phyloP scores from a whole-genome alignment of 495 filamentous ascomycete species.

The Antarctomyces pellizariae region DNA sequence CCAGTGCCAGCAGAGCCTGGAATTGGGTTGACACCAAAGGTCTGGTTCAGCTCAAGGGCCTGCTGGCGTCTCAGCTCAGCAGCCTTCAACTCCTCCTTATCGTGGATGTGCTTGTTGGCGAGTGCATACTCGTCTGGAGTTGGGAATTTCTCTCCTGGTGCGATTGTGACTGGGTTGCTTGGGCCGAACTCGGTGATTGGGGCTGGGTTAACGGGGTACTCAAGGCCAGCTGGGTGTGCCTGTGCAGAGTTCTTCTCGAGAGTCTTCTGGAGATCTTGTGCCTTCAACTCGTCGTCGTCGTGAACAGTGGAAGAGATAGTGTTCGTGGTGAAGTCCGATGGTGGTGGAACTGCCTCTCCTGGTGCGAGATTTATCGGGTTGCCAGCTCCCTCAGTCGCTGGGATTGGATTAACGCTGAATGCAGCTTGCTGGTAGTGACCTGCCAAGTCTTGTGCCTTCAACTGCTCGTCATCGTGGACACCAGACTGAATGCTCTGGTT shows the following conservation, averaged over 20 bases:
- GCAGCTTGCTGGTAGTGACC: constrained; percentile 22
- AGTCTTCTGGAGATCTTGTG: no score
- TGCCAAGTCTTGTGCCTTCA: no score
- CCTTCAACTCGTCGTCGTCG: constrained; percentile 27
- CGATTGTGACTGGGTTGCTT: no score
- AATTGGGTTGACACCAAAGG: constrained; percentile 44
- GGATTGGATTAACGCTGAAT: constrained; percentile 48
- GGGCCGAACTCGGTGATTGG: no score
- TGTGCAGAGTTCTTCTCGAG: no score
- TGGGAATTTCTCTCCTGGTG: no score
- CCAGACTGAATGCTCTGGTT: no score
- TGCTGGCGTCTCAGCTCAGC: constrained; percentile 5
- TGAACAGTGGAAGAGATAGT: constrained; percentile 36
- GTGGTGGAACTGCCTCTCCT: constrained; percentile 57
- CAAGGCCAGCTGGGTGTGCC: no score
- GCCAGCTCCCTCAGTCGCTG: constrained; percentile 49
- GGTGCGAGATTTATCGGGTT: constrained; percentile 62
- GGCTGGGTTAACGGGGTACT: no score
- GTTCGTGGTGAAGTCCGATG: constrained; percentile 28
- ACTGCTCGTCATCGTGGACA: no score
- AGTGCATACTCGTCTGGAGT: no score
- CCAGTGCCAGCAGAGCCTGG: constrained; percentile 56
- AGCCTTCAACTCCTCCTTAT: constrained; percentile 7
- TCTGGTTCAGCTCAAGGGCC: constrained; percentile 21
- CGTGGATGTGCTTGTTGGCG: no score